These are phyloP conservation scores for Ramaria sp. DNA, from an alignment of 768 basidiomycete genomes.

Conservation along the genomic window DNA sequence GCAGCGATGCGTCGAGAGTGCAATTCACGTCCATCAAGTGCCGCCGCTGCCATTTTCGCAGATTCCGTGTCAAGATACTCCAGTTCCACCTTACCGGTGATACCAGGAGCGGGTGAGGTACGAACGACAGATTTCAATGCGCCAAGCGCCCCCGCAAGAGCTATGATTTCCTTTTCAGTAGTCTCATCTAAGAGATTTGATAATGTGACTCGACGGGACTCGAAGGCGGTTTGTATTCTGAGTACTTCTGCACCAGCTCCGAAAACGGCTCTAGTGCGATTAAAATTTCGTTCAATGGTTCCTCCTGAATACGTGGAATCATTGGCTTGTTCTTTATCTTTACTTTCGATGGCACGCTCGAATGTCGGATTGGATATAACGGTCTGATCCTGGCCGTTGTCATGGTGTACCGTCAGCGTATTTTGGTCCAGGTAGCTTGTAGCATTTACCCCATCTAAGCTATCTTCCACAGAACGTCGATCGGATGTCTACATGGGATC, in stretches of 20 bases:
- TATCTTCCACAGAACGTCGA: too few relatives aligned
- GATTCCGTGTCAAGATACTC: constrained; percentile 37
- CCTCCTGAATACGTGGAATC: not conserved
- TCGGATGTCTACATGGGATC: too few relatives aligned
- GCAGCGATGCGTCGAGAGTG: constrained; percentile 32
- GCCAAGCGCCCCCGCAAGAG: constrained; percentile 36
- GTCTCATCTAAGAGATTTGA: constrained; percentile 34
- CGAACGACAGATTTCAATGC: constrained; percentile 27
- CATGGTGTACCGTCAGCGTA: not conserved
- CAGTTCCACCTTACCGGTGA: constrained; percentile 23
- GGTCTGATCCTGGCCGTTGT: not conserved
- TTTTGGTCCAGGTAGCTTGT: too few relatives aligned
- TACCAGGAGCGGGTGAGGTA: constrained; percentile 26
- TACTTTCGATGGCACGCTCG: not conserved
- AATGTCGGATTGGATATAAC: not conserved
- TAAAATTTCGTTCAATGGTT: not conserved
- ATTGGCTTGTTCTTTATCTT: not conserved
- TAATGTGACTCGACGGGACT: constrained; percentile 51
- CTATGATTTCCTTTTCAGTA: constrained; percentile 23
- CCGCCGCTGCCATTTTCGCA: constrained; percentile 40
- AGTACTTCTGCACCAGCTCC: constrained; percentile 50
- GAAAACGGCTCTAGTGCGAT: constrained; percentile 28
- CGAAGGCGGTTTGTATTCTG: constrained; percentile 53
- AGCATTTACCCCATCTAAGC: too few relatives aligned
- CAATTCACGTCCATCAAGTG: constrained; percentile 35